These are phyloP conservation scores for Stagonosporopsis vannaccii DNA, from an alignment of 2,329 filamentous ascomycete genomes.

Conservation along the genomic window DNA sequence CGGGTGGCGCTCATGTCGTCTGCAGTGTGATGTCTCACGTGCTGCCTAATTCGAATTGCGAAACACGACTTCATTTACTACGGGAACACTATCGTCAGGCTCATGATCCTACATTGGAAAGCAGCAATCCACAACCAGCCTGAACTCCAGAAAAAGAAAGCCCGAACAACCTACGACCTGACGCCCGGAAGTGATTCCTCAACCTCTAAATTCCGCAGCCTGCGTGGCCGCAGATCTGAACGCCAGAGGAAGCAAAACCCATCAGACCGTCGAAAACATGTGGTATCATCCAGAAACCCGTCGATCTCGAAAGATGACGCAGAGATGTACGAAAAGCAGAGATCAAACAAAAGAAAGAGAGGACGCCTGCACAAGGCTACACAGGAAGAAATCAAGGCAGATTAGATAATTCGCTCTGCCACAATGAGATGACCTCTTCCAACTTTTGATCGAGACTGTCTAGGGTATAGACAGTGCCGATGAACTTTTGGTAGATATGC, in stretches of 20 bases:
- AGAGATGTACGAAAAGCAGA: constrained; percentile 20
- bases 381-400: constrained; percentile 4
- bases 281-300: constrained; percentile 43
- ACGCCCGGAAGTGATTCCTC: constrained; percentile 25
- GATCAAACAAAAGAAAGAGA: constrained; percentile 9
- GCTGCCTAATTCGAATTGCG: background rate
- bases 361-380: constrained; percentile 15
- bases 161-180: constrained; percentile 14
- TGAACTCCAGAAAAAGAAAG: constrained; percentile 3
- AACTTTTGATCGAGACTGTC: constrained; percentile 32
- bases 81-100: constrained; percentile 17
- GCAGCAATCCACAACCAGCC: constrained; percentile 2
- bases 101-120: constrained; percentile 28
- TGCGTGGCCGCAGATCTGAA: constrained; percentile 28
- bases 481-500: constrained; percentile 39
- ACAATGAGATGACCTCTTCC: constrained; percentile 15
- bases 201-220: constrained; percentile 27
- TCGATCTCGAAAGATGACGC: constrained; percentile 16
- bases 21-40: background rate
- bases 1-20: constrained; percentile 2
- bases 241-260: constrained; percentile 33
- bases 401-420: constrained; percentile 3
- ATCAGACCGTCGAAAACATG: constrained; percentile 31
- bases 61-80: constrained; percentile 19
- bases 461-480: constrained; percentile 18